Evolutionary conservation across 495 filamentous ascomycete species (phyloP).

Genomic region (Stereocaulon alpinum): DNA sequence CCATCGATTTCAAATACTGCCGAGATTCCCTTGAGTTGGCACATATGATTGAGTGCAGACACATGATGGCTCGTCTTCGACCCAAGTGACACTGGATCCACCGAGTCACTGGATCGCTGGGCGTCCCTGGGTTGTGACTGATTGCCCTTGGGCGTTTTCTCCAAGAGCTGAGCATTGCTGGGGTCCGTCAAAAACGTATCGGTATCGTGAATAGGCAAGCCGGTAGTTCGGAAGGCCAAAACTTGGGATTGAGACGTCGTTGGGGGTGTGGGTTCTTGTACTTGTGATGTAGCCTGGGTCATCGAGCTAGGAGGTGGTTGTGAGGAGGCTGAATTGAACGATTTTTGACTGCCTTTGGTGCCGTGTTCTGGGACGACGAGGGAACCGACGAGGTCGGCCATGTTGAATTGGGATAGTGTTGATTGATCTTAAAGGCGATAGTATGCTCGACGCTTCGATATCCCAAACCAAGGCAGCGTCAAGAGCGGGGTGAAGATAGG

Average conservation of each 20-base stretch:
- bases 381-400: constrained; percentile 11
- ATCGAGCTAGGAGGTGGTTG: constrained; percentile 8
- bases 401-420: background rate
- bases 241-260: background rate
- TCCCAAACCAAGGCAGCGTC: no score
- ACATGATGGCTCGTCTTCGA: constrained; percentile 18
- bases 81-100: constrained; percentile 16
- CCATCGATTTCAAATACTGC: constrained; percentile 20
- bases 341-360: constrained; percentile 16
- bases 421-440: no score
- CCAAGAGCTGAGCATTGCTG: constrained; percentile 7
- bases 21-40: constrained; percentile 19
- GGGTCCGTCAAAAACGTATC: constrained; percentile 17
- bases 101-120: background rate
- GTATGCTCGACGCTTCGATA: no score
- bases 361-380: constrained; percentile 1
- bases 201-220: constrained; percentile 16
- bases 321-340: constrained; percentile 18
- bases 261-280: background rate
- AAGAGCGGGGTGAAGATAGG: background rate
- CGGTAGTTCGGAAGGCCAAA: constrained; percentile 11
- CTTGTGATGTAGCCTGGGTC: background rate
- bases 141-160: background rate
- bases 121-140: background rate
- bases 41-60: constrained; percentile 13